phyloP scores from a whole-genome alignment of 257 asterid genomes.

The Salvia hispanica region DNA sequence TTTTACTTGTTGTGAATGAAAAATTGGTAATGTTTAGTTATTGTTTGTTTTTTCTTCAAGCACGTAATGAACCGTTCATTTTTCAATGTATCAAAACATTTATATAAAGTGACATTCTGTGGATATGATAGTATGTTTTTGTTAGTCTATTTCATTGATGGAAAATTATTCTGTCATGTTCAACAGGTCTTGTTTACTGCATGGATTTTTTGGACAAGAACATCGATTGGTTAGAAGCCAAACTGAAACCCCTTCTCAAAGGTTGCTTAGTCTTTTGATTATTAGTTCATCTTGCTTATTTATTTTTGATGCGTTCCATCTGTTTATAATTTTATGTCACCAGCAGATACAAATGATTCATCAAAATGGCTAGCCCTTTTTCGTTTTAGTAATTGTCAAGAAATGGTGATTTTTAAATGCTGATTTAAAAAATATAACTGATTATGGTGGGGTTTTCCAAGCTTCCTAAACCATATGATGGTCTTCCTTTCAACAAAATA shows the following conservation, averaged over 20 bases:
- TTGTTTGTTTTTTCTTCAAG: conserved; percentile 6
- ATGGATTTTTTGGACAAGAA: conserved; percentile 96
- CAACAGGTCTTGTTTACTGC: conserved; percentile 90
- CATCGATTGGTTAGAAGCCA: conserved; percentile 89
- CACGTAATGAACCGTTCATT: not conserved
- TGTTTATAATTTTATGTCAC: not conserved
- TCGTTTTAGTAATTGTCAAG: conserved; percentile 10
- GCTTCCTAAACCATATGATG: not conserved
- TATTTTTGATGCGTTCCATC: conserved; percentile 11
- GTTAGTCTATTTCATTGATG: conserved; percentile 19
- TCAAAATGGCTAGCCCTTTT: conserved; percentile 4
- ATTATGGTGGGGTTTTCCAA: not conserved
- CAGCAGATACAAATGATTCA: conserved; percentile 1
- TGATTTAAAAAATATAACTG: conserved; percentile 11
- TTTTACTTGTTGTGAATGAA: not conserved
- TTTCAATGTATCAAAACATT: not conserved
- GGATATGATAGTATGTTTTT: not conserved
- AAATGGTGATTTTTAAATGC: not conserved
- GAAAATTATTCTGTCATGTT: conserved; percentile 20
- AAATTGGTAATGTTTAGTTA: not conserved
- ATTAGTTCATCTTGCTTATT: not conserved
- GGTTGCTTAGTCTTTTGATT: conserved; percentile 47
- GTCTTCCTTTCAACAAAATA: not conserved
- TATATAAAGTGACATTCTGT: conserved; percentile 14
- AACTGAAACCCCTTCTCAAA: conserved; percentile 79